Conservation (phyloP, 306 rosid species). For the Dryas alaskensis region DNA sequence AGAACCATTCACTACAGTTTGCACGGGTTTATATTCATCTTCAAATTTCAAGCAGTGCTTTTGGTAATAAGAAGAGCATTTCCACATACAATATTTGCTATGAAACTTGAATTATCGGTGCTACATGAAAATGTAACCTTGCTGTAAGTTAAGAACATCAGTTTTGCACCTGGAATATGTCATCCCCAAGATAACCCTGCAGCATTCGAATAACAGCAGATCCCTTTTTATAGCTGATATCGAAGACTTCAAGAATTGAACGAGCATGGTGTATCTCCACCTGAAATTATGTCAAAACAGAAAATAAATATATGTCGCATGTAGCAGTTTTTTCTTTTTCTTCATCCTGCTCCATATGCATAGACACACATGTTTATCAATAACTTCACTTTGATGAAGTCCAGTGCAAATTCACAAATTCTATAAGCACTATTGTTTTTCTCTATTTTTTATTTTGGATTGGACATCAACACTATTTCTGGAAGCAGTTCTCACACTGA, state of each 20-base stretch:
- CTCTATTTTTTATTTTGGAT: too few relatives aligned
- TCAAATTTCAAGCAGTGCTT: not conserved
- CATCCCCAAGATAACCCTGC: constrained; percentile 55
- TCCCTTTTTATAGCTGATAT: constrained; percentile 62
- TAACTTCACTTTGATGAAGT: not conserved
- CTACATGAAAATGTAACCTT: not conserved
- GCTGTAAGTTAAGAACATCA: not conserved
- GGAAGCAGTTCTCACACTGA: not conserved
- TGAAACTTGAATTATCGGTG: not conserved
- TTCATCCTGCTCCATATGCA: not conserved
- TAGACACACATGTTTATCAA: not conserved
- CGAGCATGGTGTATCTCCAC: constrained; percentile 55
- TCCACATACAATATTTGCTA: not conserved
- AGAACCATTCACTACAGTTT: not conserved
- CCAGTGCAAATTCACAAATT: not conserved
- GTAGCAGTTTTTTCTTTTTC: not conserved
- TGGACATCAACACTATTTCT: not conserved
- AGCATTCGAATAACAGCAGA: constrained; percentile 58
- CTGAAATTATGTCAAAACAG: constrained; percentile 35
- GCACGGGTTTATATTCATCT: not conserved
- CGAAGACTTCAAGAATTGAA: constrained; percentile 48
- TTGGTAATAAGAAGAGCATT: not conserved
- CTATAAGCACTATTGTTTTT: not conserved
- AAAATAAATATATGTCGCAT: not conserved
- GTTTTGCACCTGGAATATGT: constrained; percentile 44